These are phyloP conservation scores for Phoma sp. DNA, from an alignment of 2,329 filamentous ascomycete species.

Conservation along the genomic window DNA sequence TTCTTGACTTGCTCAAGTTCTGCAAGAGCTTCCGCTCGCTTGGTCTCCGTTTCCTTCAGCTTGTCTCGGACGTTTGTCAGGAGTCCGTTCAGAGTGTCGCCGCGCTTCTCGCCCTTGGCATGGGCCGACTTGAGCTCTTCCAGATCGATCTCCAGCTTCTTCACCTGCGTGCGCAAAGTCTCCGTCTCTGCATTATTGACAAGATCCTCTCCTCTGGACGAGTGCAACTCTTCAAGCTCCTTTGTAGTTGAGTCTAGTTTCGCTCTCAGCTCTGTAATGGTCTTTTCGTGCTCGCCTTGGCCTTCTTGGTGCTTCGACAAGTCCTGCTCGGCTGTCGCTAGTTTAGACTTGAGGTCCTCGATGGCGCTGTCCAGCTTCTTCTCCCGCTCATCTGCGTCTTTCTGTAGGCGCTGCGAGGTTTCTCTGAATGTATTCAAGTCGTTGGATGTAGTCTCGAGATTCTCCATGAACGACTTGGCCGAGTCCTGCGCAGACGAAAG, in stretches of 20 bases:
- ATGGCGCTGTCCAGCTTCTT: slow-evolving; percentile 39
- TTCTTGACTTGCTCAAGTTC: slow-evolving; percentile 49
- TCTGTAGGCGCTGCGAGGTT: slow-evolving; percentile 54
- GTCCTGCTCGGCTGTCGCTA: slow-evolving; percentile 53
- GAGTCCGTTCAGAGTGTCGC: slow-evolving; percentile 62
- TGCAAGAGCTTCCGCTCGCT: slow-evolving; percentile 55
- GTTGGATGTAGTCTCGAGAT: slow-evolving; percentile 70
- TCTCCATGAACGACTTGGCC: slow-evolving; percentile 57
- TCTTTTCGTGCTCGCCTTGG: slow-evolving; percentile 53
- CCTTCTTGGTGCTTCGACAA: slow-evolving; percentile 53
- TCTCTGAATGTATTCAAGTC: slow-evolving; percentile 67
- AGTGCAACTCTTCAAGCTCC: slow-evolving; percentile 57
- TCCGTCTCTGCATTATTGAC: slow-evolving; percentile 39
- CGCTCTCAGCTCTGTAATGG: slow-evolving; percentile 44
- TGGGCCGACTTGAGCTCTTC: slow-evolving; percentile 38
- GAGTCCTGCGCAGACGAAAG: slow-evolving; percentile 76
- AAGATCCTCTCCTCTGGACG: slow-evolving; percentile 40
- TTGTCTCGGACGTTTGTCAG: slow-evolving; percentile 63
- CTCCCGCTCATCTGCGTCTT: slow-evolving; percentile 41
- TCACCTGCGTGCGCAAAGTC: slow-evolving; percentile 36
- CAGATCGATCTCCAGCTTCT: slow-evolving; percentile 43
- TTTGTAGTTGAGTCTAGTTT: slow-evolving; percentile 51
- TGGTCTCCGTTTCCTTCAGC: slow-evolving; percentile 61
- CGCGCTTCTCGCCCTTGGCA: slow-evolving; percentile 59
- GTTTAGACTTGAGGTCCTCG: slow-evolving; percentile 37